phyloP scores from a whole-genome alignment of 2,329 filamentous ascomycete species.

The Meredithiella fracta region DNA sequence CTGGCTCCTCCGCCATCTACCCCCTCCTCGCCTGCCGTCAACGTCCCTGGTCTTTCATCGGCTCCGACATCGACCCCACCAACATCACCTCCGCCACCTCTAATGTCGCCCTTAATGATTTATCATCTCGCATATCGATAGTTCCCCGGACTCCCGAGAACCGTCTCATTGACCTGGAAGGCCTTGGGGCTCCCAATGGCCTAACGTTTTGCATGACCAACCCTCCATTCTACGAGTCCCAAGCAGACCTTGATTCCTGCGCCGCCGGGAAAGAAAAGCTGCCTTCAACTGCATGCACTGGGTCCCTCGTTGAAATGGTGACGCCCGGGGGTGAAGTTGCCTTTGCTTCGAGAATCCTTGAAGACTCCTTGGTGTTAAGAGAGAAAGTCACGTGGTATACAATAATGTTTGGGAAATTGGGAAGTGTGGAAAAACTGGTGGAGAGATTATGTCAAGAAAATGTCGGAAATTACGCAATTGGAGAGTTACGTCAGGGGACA shows the following conservation, averaged over 20 bases:
- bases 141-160: conserved; percentile 35
- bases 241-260: conserved; percentile 48
- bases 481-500: conserved; percentile 59
- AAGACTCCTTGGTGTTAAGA: conserved; percentile 46
- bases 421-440: conserved; percentile 47
- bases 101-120: conserved; percentile 51
- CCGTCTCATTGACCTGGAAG: conserved; percentile 46
- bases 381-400: conserved; percentile 71
- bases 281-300: conserved; percentile 60
- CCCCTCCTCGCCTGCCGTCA: conserved; percentile 60
- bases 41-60: conserved; percentile 58
- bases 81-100: conserved; percentile 48
- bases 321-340: conserved; percentile 58
- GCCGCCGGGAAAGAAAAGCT: conserved; percentile 49
- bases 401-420: conserved; percentile 71
- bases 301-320: conserved; percentile 73
- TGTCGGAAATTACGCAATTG: conserved; percentile 64
- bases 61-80: conserved; percentile 61
- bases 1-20: conserved; percentile 83
- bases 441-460: conserved; percentile 37
- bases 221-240: conserved; percentile 79
- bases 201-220: conserved; percentile 87
- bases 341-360: conserved; percentile 55
- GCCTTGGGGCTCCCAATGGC: conserved; percentile 26
- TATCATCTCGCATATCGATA: conserved; percentile 49